A percentile compares a stretch with the other conserved stretches of the same genome.
Evolutionary conservation across 441 rosid genomes (phyloP).

Genomic region (Iberis amara): DNA sequence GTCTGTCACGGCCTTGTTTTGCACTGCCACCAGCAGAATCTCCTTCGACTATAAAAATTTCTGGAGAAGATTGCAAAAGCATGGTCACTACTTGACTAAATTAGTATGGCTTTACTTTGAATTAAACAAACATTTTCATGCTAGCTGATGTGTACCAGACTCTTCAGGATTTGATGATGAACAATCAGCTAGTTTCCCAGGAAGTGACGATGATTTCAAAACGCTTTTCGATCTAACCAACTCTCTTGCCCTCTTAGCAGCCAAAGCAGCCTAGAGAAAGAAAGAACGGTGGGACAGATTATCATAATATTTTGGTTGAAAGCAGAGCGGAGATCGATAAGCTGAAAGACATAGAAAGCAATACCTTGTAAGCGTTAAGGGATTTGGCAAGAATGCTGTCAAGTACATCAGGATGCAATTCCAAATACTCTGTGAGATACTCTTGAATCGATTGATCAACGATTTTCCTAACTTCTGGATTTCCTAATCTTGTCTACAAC

Average conservation of each 20-base stretch:
- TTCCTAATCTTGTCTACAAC: constrained; percentile 91
- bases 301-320: constrained; percentile 1
- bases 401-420: constrained; percentile 93
- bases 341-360: background rate
- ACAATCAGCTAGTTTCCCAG: constrained; percentile 93
- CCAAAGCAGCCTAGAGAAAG: constrained; percentile 77
- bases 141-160: constrained; percentile 43
- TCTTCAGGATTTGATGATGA: constrained; percentile 84
- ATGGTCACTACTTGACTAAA: constrained; percentile 8
- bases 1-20: constrained; percentile 93
- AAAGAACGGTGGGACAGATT: constrained; percentile 9
- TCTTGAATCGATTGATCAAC: constrained; percentile 96
- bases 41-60: constrained; percentile 93
- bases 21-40: constrained; percentile 99
- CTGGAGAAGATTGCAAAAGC: constrained; percentile 36
- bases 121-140: constrained; percentile 6
- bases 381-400: constrained; percentile 87
- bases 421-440: constrained; percentile 87
- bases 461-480: constrained; percentile 91
- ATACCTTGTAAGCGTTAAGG: constrained; percentile 89
- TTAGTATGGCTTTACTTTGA: constrained; percentile 15
- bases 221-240: constrained; percentile 86
- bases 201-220: constrained; percentile 82
- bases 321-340: background rate
- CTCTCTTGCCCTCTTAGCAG: constrained; percentile 93